These are phyloP conservation scores for Claviceps purpurea DNA, from an alignment of 2,329 filamentous ascomycete genomes.

Conservation along the genomic window DNA sequence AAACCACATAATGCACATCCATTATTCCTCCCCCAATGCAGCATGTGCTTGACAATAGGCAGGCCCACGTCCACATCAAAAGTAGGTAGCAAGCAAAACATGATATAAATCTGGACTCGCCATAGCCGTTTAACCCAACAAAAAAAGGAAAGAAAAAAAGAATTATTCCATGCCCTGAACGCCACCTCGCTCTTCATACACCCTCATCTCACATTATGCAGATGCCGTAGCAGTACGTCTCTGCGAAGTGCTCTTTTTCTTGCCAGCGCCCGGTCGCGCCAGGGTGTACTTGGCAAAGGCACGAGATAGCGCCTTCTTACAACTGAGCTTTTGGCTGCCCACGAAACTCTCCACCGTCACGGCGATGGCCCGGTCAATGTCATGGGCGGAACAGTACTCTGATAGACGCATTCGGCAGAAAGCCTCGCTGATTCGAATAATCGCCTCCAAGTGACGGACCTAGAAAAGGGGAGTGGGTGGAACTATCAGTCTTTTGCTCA, in stretches of 20 bases:
- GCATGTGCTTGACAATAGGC: too few relatives aligned
- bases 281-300: constrained; percentile 92
- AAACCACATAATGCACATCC: neutral
- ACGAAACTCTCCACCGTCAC: constrained; percentile 96
- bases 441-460: constrained; percentile 95
- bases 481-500: constrained; percentile 2
- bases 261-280: constrained; percentile 30
- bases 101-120: too few relatives aligned
- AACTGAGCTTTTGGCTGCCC: constrained; percentile 89
- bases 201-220: neutral
- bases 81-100: too few relatives aligned
- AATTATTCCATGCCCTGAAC: neutral
- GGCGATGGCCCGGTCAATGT: constrained; percentile 94
- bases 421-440: constrained; percentile 85
- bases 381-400: constrained; percentile 78
- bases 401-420: constrained; percentile 98
- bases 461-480: constrained; percentile 21
- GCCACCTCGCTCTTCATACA: neutral
- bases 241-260: constrained; percentile 8
- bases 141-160: neutral
- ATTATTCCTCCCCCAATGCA: too few relatives aligned
- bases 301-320: constrained; percentile 87
- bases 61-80: too few relatives aligned
- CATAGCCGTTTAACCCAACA: neutral
- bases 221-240: constrained; percentile 1